These are phyloP conservation scores for Arthrocladium fulminans DNA, from an alignment of 2,329 filamentous ascomycete species.

Conservation along the genomic window DNA sequence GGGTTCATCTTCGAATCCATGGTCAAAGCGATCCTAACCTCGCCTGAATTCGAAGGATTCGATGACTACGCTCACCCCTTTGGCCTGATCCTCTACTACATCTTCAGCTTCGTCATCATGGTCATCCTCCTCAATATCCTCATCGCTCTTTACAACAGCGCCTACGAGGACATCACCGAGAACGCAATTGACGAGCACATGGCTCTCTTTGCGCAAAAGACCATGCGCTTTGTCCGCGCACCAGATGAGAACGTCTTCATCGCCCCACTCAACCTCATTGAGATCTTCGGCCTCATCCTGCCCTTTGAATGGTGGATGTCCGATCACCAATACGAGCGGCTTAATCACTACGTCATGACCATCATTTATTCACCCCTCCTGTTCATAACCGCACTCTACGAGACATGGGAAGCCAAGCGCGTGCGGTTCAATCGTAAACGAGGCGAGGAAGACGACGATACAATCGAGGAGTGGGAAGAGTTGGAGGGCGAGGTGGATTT, in stretches of 20 bases:
- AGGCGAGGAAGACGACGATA: conserved; percentile 84
- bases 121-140: conserved; percentile 90
- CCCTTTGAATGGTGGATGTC: conserved; percentile 95
- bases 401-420: conserved; percentile 54
- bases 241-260: conserved; percentile 99
- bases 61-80: conserved; percentile 88
- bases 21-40: conserved; percentile 82
- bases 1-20: conserved; percentile 48
- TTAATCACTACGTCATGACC: conserved; percentile 87
- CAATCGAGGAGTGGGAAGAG: conserved; percentile 88
- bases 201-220: conserved; percentile 85
- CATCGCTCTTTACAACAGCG: conserved; percentile 93
- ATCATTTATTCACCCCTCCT: conserved; percentile 77
- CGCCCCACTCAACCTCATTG: conserved; percentile 86
- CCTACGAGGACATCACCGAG: conserved; percentile 88
- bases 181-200: conserved; percentile 94
- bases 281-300: conserved; percentile 67
- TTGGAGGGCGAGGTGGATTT: conserved; percentile 63
- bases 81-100: conserved; percentile 89
- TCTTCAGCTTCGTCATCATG: conserved; percentile 97
- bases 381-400: conserved; percentile 64
- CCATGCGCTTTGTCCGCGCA: conserved; percentile 91
- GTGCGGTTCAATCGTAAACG: conserved; percentile 66
- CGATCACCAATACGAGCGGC: conserved; percentile 59
- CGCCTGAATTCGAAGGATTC: conserved; percentile 81